Base-by-base conservation (phyloP, 1,139 yeast genomes). In the Hyphopichia pseudoburtonii region DNA sequence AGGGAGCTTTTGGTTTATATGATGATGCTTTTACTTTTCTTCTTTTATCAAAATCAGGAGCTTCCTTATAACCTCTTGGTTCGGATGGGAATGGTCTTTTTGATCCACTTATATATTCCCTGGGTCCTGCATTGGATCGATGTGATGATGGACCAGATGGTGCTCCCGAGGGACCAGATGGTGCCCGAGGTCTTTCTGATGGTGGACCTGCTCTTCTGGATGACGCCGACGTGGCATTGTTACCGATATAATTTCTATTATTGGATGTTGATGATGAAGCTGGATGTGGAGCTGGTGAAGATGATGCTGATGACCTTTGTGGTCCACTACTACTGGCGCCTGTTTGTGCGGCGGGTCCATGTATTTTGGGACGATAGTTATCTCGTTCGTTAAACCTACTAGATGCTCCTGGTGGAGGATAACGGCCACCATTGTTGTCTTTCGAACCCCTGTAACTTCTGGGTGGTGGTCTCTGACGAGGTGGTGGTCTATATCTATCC, bases 401-500 rank as follows among this genome's bases (percentile, higher is more conserved):
- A 12, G 56, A 51, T 8, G 55, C 32, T 22, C 31, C 29, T 23
- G 28, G 23, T 22, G 35, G 26, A 24, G 35, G 39, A 32, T 43
- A 38, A 18, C 37, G 39, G 27, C 42, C 45, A 25, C 48, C 40
- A 24, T 44, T 44, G 21, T 31, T 14, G 23, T 41, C 39, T 34
- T 37, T 32, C 30, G 42, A 50, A 32, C 52, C 54, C 36, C 60
- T 48, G n/a, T 53, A 49, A 4, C 62, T 64, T 37, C 55, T 60
- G 2, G 71, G 70, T 28, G 70, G 65, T 15, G 67, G 72, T 52
- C 70, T 66, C n/a, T n/a, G n/a, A n/a, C 55, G 60, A 2, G 71
- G 70, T 28, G 70, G 65, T 15, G 67, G 72, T 52, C 70, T 66
- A 43, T 65, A 65, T 43, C 67, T 60, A 38, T 70, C 75, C 26